These are phyloP conservation scores for Agrocybe pediades DNA, from an alignment of 768 basidiomycete genomes.

Conservation along the genomic window DNA sequence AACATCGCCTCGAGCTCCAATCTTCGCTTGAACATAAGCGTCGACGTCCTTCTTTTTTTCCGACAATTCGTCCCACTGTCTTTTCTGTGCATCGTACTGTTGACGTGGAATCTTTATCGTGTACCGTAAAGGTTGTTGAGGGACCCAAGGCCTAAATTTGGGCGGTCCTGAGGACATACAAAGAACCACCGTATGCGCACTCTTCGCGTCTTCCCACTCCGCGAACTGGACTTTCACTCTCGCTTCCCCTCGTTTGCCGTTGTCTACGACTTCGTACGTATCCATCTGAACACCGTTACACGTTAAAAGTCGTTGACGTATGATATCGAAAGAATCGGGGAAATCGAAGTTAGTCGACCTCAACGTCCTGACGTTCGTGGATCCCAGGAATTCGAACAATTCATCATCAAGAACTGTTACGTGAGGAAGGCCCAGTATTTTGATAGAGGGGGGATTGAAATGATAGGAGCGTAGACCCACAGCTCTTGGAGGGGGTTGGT, in stretches of 20 bases:
- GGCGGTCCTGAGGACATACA: slow-evolving; percentile 18
- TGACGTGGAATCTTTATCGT: slow-evolving; percentile 45
- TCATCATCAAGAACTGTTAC: slow-evolving; percentile 24
- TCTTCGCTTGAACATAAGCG: slow-evolving; percentile 21
- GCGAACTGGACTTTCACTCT: slow-evolving; percentile 46
- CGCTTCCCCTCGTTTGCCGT: slow-evolving; percentile 9
- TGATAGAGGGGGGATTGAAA: slow-evolving; percentile 33
- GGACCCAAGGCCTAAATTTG: slow-evolving; percentile 1
- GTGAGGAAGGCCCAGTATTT: slow-evolving; percentile 42
- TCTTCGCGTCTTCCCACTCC: slow-evolving; percentile 49
- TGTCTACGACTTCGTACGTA: slow-evolving; percentile 15
- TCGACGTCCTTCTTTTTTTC: slow-evolving; percentile 34
- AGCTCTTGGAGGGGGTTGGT: slow-evolving; percentile 36
- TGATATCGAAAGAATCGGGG: slow-evolving; percentile 2
- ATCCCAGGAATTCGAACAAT: slow-evolving; percentile 28
- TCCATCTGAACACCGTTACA: slow-evolving; percentile 15
- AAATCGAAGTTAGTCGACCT: slow-evolving; percentile 9
- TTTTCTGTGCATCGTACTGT: slow-evolving; percentile 54
- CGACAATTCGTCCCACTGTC: slow-evolving; percentile 48
- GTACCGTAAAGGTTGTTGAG: slow-evolving; percentile 51
- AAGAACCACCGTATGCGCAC: slow-evolving; percentile 36
- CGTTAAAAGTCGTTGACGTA: slow-evolving; percentile 6
- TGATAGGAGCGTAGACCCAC: slow-evolving; percentile 10
- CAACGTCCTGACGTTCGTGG: slow-evolving; percentile 13
- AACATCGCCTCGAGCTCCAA: slow-evolving; percentile 24